These are phyloP conservation scores for Anisodus acutangulus DNA, from an alignment of 257 asterid species.

Conservation along the genomic window DNA sequence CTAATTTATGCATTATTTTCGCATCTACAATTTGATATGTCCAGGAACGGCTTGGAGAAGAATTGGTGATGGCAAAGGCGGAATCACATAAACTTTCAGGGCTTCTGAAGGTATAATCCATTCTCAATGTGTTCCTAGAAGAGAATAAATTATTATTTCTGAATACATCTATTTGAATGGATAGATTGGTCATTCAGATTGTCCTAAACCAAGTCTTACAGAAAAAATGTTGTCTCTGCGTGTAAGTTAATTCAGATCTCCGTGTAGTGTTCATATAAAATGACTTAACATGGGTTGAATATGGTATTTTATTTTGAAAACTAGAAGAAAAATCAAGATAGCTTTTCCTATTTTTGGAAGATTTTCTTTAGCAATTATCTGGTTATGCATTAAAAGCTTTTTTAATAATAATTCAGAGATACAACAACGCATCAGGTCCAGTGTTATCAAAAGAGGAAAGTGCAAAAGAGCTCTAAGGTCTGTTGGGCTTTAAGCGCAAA, in stretches of 20 bases:
- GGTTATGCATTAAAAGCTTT: neutral
- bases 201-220: neutral
- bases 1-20: neutral
- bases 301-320: constrained; percentile 11
- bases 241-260: neutral
- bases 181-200: neutral
- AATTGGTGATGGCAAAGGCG: constrained; percentile 69
- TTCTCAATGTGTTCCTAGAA: neutral
- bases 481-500: too few relatives aligned
- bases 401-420: neutral
- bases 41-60: constrained; percentile 92
- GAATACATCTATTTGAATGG: neutral
- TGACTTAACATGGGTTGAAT: neutral
- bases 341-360: neutral
- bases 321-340: neutral
- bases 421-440: neutral
- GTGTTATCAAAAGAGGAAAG: too few relatives aligned
- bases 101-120: constrained; percentile 71
- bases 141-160: neutral
- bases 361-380: neutral
- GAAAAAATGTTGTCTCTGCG: too few relatives aligned
- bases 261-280: neutral
- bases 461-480: too few relatives aligned
- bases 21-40: constrained; percentile 31
- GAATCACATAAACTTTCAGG: constrained; percentile 66